phyloP scores from a whole-genome alignment of 2,329 filamentous ascomycete genomes.

The Arthrinium phaeospermum region DNA sequence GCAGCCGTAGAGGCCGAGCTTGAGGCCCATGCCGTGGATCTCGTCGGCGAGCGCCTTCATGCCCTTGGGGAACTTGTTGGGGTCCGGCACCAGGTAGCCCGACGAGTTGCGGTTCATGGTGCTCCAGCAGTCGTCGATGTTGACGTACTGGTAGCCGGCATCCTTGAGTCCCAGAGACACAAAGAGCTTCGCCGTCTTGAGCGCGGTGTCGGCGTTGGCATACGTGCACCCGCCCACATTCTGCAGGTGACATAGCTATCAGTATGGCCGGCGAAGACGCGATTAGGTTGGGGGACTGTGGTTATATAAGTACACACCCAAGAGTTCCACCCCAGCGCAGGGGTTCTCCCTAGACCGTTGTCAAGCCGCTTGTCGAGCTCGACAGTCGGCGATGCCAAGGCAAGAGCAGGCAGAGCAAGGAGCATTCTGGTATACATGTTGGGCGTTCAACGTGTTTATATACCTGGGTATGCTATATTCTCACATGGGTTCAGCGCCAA shows the following conservation, averaged over 20 bases:
- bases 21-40: conserved; percentile 43
- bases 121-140: conserved; percentile 30
- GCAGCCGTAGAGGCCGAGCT: conserved; percentile 46
- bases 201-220: conserved; percentile 15
- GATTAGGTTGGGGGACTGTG: no score
- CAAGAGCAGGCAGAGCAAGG: conserved; percentile 10
- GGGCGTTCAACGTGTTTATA: not conserved
- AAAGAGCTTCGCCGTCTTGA: conserved; percentile 18
- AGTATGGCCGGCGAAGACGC: not conserved
- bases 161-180: conserved; percentile 24
- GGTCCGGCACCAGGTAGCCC: conserved; percentile 17
- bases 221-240: conserved; percentile 11
- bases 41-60: conserved; percentile 43
- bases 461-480: no score
- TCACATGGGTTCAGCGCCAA: not conserved
- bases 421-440: not conserved
- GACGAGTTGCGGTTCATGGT: conserved; percentile 11
- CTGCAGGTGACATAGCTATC: not conserved
- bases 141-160: conserved; percentile 28
- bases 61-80: conserved; percentile 43
- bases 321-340: conserved; percentile 29
- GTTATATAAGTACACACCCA: conserved; percentile 23
- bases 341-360: conserved; percentile 29
- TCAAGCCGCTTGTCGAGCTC: conserved; percentile 22
- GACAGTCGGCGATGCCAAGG: not conserved